Percentiles rank a stretch among this genome's conserved stretches.
Evolutionary conservation across 495 filamentous ascomycete genomes (phyloP).

Genomic region (Astrothelium subdiscretum): DNA sequence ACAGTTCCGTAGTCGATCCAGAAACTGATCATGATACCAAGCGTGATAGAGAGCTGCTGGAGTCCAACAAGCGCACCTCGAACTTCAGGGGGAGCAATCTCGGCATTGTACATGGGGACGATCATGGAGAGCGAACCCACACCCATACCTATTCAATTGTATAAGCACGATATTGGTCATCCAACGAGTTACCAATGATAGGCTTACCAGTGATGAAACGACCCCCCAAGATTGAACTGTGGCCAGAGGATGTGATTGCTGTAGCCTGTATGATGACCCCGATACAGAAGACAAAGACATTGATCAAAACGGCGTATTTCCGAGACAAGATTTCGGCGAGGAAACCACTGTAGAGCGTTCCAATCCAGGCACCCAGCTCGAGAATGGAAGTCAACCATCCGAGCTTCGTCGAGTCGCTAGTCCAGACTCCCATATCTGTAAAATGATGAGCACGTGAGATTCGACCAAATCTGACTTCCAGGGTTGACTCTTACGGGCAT

Average conservation of each 20-base stretch:
- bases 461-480: background rate
- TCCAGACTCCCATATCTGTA: slow-evolving; percentile 54
- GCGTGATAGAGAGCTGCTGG: slow-evolving; percentile 71
- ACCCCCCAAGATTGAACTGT: slow-evolving; percentile 54
- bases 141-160: slow-evolving; percentile 42
- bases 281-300: slow-evolving; percentile 59
- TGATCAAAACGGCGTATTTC: slow-evolving; percentile 63
- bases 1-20: slow-evolving; percentile 60
- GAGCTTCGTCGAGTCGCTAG: slow-evolving; percentile 49
- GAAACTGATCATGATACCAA: slow-evolving; percentile 74
- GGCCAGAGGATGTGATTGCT: slow-evolving; percentile 41
- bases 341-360: slow-evolving; percentile 63
- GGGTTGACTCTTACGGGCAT: slow-evolving; percentile 14
- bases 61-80: slow-evolving; percentile 63
- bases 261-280: slow-evolving; percentile 66
- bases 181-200: slow-evolving; percentile 14
- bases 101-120: slow-evolving; percentile 57
- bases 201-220: slow-evolving; percentile 55
- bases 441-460: slow-evolving; percentile 20
- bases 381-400: slow-evolving; percentile 74
- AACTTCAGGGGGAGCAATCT: slow-evolving; percentile 52
- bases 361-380: slow-evolving; percentile 73
- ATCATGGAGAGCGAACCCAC: slow-evolving; percentile 60
- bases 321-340: slow-evolving; percentile 62
- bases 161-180: background rate